Evolutionary conservation across 1,284 basidiomycete genomes (phyloP).

Genomic region (Inonotus hispidus): DNA sequence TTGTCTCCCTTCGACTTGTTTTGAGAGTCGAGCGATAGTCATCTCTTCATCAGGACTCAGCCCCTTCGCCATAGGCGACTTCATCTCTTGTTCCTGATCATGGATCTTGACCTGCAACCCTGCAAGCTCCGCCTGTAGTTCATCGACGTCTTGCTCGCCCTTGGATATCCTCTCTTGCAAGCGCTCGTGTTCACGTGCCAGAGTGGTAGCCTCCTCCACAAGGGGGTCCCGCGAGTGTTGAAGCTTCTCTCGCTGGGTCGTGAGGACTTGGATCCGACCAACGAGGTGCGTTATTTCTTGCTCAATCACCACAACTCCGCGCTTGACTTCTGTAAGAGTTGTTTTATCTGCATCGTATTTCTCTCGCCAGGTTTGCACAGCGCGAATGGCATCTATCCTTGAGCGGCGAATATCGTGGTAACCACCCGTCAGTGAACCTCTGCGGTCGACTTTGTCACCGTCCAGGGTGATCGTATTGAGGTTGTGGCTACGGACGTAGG

Average conservation of each 20-base stretch:
- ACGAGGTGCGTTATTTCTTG: slow-evolving; percentile 81
- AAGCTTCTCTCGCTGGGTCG: slow-evolving; percentile 68
- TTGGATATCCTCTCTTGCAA: slow-evolving; percentile 56
- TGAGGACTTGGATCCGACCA: slow-evolving; percentile 70
- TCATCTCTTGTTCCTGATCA: slow-evolving; percentile 70
- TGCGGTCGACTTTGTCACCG: slow-evolving; percentile 96
- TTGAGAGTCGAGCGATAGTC: slow-evolving; percentile 65
- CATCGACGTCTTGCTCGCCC: slow-evolving; percentile 65
- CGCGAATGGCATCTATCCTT: slow-evolving; percentile 83
- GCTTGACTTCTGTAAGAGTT: slow-evolving; percentile 70
- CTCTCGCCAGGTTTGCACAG: slow-evolving; percentile 71
- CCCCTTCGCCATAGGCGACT: slow-evolving; percentile 69
- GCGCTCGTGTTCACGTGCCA: slow-evolving; percentile 71
- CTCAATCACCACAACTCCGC: slow-evolving; percentile 66
- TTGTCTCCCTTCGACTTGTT: slow-evolving; percentile 72
- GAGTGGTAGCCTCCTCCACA: slow-evolving; percentile 54
- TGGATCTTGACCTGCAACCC: slow-evolving; percentile 53
- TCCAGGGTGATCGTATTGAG: slow-evolving; percentile 98
- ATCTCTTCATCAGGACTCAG: slow-evolving; percentile 71
- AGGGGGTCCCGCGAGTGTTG: slow-evolving; percentile 66
- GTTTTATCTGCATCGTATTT: slow-evolving; percentile 66
- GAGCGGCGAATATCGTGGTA: slow-evolving; percentile 91
- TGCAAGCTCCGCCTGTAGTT: slow-evolving; percentile 67
- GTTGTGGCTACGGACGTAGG: slow-evolving; percentile 91
- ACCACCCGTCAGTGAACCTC: slow-evolving; percentile 93